Evolutionary conservation across 2,329 filamentous ascomycete species (phyloP).

Genomic region (Rhinocladiella similis): DNA sequence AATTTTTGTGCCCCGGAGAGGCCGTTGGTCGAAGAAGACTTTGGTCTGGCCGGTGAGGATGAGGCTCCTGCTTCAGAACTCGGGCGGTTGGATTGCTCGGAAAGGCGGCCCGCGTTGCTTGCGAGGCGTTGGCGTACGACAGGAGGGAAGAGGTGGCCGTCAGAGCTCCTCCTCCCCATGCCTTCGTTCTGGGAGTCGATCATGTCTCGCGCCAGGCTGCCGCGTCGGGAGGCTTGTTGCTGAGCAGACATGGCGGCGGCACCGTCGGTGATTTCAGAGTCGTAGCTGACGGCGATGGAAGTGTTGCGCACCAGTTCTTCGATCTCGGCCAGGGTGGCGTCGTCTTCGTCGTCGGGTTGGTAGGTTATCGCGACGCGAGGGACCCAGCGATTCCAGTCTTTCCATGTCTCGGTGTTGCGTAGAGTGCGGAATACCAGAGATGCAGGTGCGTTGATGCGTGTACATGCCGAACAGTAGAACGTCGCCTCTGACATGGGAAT

Average conservation of each 20-base stretch:
- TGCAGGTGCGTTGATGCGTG: conserved; percentile 42
- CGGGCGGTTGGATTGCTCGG: conserved; percentile 1
- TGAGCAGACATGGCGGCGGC: conserved; percentile 4
- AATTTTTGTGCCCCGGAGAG: conserved; percentile 24
- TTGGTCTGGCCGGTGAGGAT: background rate
- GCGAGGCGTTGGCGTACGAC: conserved; percentile 22
- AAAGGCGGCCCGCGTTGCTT: conserved; percentile 21
- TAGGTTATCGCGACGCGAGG: conserved; percentile 46
- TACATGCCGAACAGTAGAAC: conserved; percentile 37
- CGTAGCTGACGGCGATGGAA: conserved; percentile 27
- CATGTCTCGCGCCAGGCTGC: conserved; percentile 4
- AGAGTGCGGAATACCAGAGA: conserved; percentile 45
- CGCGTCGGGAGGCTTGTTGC: background rate
- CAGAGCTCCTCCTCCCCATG: conserved; percentile 1
- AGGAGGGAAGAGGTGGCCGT: conserved; percentile 11
- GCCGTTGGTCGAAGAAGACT: conserved; percentile 6
- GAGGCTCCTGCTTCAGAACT: background rate
- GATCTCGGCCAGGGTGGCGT: conserved; percentile 24
- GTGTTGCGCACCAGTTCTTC: conserved; percentile 30
- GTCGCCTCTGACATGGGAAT: conserved; percentile 35
- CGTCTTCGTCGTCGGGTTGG: conserved; percentile 33
- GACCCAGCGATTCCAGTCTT: conserved; percentile 50
- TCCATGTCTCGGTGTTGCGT: conserved; percentile 47
- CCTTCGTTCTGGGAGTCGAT: background rate
- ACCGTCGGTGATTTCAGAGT: conserved; percentile 28